Evolutionary conservation across 139 green algal genomes (phyloP), one percentile per base, ranked within the genome.

Genomic region (Chlamydomonas sphaeroides): DNA sequence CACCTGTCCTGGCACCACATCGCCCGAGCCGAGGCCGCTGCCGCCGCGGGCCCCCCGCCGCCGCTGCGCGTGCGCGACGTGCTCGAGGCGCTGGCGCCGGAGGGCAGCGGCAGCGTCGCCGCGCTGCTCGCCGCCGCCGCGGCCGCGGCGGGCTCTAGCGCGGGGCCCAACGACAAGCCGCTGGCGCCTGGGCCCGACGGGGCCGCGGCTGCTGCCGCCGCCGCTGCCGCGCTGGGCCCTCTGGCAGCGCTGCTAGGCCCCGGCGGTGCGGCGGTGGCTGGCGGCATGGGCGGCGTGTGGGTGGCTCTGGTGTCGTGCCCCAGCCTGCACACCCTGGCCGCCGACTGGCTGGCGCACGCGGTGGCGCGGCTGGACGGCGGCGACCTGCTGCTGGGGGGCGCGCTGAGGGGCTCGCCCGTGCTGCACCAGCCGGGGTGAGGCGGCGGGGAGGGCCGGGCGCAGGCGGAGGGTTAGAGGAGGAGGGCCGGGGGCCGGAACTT

Each of bases 1-100:
- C 72, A 80, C 72, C 72, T 80, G 26, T 53, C 72, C 30, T 80
- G 74, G 74, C 74, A 80, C 57, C 63, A 69, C 74, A 70, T 41
- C 32, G 74, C 74, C 30, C 74, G 74, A 5, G 74, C 39, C 30
- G 74, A 80, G 39, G 74, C 65, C 21, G 74, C 74, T 5, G 61
- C 74, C 28, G 74, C 74, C 74, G 74, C 74, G 26, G 59, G 59
- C 20, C 74, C 74, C 35, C 74, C 59, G 30, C 59, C 74, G 39
- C 59, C 74, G 59, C 42, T 70, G 59, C 74, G 56, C 5, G 74
- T 80, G 10, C 74, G 74, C 32, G 74, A 80, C 57, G 74, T 80
- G 45, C 72, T 80, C 17, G 72, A 53, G 15, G 72, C 72, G 38
- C 66, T 80, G 72, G 72, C 51, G 57, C 56, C 72, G 0, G 72